Evolutionary conservation across 495 filamentous ascomycete species (phyloP).

Genomic region (Penicillium steckii): DNA sequence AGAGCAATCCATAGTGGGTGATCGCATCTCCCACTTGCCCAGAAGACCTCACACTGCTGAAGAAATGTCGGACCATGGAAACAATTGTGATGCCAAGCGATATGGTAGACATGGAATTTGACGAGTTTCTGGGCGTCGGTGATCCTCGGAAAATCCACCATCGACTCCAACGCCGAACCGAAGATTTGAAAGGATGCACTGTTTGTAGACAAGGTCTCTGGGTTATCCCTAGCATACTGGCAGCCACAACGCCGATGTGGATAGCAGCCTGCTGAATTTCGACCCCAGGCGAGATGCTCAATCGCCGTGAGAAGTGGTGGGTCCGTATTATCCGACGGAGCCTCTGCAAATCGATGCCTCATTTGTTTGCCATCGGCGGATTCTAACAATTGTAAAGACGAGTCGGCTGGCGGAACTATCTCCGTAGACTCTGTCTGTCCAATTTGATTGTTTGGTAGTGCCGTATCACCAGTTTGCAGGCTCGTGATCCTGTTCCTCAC

Average conservation of each 20-base stretch:
- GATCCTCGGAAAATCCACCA: slow-evolving; percentile 6
- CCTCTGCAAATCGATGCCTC: slow-evolving; percentile 8
- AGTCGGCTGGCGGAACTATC: not conserved
- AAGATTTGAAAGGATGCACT: slow-evolving; percentile 13
- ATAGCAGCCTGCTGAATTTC: slow-evolving; percentile 32
- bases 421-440: not conserved
- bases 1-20: slow-evolving; percentile 33
- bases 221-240: slow-evolving; percentile 25
- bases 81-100: slow-evolving; percentile 32
- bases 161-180: slow-evolving; percentile 10
- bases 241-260: slow-evolving; percentile 29
- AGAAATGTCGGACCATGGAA: slow-evolving; percentile 30
- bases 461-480: slow-evolving; percentile 17
- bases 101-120: slow-evolving; percentile 27
- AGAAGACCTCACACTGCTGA: slow-evolving; percentile 30
- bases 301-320: slow-evolving; percentile 30
- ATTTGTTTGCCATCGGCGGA: slow-evolving; percentile 5
- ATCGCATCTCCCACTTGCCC: slow-evolving; percentile 26
- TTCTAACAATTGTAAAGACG: not conserved
- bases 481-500: slow-evolving; percentile 22
- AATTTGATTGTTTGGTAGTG: not conserved
- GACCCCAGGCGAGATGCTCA: slow-evolving; percentile 35
- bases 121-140: slow-evolving; percentile 25
- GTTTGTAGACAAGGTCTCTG: slow-evolving; percentile 14
- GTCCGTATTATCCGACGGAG: slow-evolving; percentile 14